Percentiles rank a stretch among this genome's conserved stretches.
These are phyloP conservation scores for Heliophila coronopifolia DNA, from an alignment of 441 rosid species.

Conservation along the genomic window DNA sequence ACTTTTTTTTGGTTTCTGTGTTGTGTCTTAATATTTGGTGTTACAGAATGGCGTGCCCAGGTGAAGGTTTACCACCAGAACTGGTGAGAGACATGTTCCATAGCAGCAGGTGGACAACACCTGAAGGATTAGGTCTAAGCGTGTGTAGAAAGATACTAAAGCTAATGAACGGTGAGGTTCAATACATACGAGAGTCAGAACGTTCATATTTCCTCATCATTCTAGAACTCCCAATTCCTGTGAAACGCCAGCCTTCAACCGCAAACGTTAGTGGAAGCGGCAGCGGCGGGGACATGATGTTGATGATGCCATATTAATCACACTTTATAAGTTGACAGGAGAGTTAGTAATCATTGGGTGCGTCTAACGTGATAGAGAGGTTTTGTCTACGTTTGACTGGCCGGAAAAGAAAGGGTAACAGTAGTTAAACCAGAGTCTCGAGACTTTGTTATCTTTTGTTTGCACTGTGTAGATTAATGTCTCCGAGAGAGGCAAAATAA, in stretches of 20 bases:
- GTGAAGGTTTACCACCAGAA: slow-evolving; percentile 88
- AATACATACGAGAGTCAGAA: slow-evolving; percentile 74
- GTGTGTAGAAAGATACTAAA: slow-evolving; percentile 81
- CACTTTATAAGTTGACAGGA: neutral
- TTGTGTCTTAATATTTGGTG: no score
- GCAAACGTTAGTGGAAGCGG: slow-evolving; percentile 13
- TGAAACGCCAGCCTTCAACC: slow-evolving; percentile 15
- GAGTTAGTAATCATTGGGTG: slow-evolving; percentile 15
- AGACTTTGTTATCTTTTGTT: no score
- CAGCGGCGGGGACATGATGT: slow-evolving; percentile 25
- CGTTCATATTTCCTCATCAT: slow-evolving; percentile 64
- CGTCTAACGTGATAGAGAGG: no score
- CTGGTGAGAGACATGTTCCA: slow-evolving; percentile 86
- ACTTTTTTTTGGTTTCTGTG: no score
- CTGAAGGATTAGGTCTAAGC: slow-evolving; percentile 80
- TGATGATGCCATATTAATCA: slow-evolving; percentile 24
- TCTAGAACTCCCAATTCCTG: slow-evolving; percentile 58
- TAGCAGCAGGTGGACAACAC: slow-evolving; percentile 62
- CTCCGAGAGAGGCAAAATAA: no score
- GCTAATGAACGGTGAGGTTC: slow-evolving; percentile 86
- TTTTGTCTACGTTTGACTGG: no score
- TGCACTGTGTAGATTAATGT: no score
- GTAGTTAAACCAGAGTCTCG: no score
- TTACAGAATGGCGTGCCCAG: slow-evolving; percentile 82
- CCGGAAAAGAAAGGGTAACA: no score